These are phyloP conservation scores for Zhuliangozyma blackwelliae DNA, from an alignment of 1,139 yeast species.

Conservation along the genomic window DNA sequence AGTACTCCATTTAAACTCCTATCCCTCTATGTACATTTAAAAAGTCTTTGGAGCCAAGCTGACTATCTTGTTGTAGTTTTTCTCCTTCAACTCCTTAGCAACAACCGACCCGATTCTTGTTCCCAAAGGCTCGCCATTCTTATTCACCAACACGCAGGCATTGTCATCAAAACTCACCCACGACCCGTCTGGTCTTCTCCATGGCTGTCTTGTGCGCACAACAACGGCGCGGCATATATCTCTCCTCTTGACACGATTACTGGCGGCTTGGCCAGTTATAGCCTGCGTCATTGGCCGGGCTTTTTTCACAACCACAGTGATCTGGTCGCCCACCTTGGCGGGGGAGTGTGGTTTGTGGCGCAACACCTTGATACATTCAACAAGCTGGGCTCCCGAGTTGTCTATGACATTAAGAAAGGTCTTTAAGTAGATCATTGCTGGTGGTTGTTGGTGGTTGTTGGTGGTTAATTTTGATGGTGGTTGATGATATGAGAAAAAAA, in stretches of 20 bases:
- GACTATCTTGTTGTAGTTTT: slow-evolving; percentile 81
- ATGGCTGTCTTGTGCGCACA: slow-evolving; percentile 87
- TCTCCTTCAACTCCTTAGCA: slow-evolving; percentile 84
- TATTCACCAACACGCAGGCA: slow-evolving; percentile 92
- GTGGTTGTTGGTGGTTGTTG: not conserved
- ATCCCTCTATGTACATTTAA: slow-evolving; percentile 29
- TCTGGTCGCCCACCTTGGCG: slow-evolving; percentile 85
- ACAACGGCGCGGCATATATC: slow-evolving; percentile 95
- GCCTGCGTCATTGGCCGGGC: slow-evolving; percentile 69
- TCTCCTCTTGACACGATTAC: slow-evolving; percentile 86
- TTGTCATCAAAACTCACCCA: slow-evolving; percentile 88
- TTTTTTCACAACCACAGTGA: slow-evolving; percentile 91
- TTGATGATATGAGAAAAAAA: not conserved
- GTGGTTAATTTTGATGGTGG: not conserved
- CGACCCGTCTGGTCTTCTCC: slow-evolving; percentile 83
- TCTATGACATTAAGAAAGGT: slow-evolving; percentile 87
- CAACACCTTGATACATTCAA: slow-evolving; percentile 92
- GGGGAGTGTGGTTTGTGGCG: slow-evolving; percentile 82
- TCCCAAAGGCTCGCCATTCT: slow-evolving; percentile 91
- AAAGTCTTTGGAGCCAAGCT: slow-evolving; percentile 88
- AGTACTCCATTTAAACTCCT: too few relatives aligned
- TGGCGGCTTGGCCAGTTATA: slow-evolving; percentile 64
- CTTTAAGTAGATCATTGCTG: slow-evolving; percentile 91
- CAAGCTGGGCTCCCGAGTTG: slow-evolving; percentile 92
- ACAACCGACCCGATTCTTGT: slow-evolving; percentile 90